These are phyloP conservation scores for Leccinum aurantiacum DNA, from an alignment of 768 basidiomycete species.

Conservation along the genomic window DNA sequence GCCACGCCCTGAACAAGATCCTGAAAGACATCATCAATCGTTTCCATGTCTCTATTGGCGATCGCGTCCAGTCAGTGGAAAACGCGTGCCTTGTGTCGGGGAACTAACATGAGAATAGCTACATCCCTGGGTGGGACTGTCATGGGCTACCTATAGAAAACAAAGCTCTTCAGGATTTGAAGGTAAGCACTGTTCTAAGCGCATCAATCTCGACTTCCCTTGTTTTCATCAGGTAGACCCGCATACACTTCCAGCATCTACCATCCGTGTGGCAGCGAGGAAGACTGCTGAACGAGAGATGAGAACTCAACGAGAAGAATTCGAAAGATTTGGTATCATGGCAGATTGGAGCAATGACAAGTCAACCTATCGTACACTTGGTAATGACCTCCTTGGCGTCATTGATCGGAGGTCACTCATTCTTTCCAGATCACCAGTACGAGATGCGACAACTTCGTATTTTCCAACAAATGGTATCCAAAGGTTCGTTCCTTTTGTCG, in stretches of 20 bases:
- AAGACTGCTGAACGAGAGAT: constrained; percentile 74
- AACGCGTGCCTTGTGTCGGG: neutral
- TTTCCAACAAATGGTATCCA: constrained; percentile 86
- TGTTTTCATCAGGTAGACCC: constrained; percentile 49
- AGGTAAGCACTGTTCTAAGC: constrained; percentile 42
- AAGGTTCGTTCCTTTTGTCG: constrained; percentile 45
- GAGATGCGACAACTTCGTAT: constrained; percentile 85
- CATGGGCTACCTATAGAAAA: constrained; percentile 97
- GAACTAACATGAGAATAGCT: constrained; percentile 48
- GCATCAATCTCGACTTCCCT: neutral
- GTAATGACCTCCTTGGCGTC: constrained; percentile 39
- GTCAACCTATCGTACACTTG: constrained; percentile 83
- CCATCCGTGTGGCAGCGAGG: constrained; percentile 70
- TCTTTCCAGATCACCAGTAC: constrained; percentile 69
- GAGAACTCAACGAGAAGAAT: constrained; percentile 73
- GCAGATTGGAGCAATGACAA: constrained; percentile 71
- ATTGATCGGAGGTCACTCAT: neutral
- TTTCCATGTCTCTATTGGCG: constrained; percentile 76
- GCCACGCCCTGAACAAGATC: constrained; percentile 95
- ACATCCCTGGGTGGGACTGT: constrained; percentile 96
- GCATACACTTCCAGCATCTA: constrained; percentile 50
- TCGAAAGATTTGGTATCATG: constrained; percentile 84
- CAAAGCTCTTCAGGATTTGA: constrained; percentile 79
- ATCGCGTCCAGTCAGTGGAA: constrained; percentile 71
- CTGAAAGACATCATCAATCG: constrained; percentile 95